Evolutionary conservation across 345 rosid species (phyloP), one percentile per base, ranked within the genome.

Genomic region (Durio zibethinus): DNA sequence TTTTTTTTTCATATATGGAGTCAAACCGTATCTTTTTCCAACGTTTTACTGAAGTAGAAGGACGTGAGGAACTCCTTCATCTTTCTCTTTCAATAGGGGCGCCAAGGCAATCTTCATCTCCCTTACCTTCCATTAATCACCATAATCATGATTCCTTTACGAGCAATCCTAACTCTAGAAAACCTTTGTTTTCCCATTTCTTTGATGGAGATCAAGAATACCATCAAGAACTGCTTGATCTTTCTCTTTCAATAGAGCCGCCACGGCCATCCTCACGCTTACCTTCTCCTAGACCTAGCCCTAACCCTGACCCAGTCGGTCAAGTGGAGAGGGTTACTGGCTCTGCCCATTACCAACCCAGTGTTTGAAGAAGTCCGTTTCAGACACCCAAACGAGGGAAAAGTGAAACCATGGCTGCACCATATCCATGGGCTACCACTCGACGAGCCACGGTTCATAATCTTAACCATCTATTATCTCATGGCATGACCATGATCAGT

Each of bases 371-470:
- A 23, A 67, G 25, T 20, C 36, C 72, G n/a, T 42, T 43, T 67
- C n/a, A 43, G 6, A 43, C 14, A 23, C 72, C 48, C 33, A 67
- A 67, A 67, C 10, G 0, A 43, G 86, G 83, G 1, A 83, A 85
- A 52, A 61, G 63, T 15, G 79, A 81, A 53, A 77, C 76, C 66
- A 2, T 83, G 2, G 65, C 60, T 2, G 42, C 78, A 6, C 82
- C 83, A 0, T 86, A 52, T 33, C 82, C 80, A 2, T 83, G 86
- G 86, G 85, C 88, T 1, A 81, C 79, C 1, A 36, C 29, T 16
- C 72, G 73, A 20, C 78, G 85, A 14, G 86, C 86, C 59, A 77
- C 12, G 7, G 53, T 86, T 2, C 78, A 81, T 7, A 68, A 73
- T 56, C 74, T 86, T 4, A 78, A 83, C 2, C 16, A 75, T 68